Evolutionary conservation across 192 early-diverging fungal species (phyloP).

Genomic region (Backusella liffmaniae): DNA sequence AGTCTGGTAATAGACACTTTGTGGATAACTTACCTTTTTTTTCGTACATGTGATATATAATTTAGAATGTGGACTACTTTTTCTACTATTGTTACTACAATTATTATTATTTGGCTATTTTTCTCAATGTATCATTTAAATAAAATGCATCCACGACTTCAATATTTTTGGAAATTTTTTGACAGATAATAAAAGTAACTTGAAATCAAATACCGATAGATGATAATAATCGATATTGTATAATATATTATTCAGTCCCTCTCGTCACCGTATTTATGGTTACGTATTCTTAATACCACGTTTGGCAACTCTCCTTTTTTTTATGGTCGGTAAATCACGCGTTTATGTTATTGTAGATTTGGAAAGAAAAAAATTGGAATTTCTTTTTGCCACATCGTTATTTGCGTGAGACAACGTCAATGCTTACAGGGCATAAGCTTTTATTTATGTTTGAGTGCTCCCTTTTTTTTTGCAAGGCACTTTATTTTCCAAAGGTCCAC

Average conservation of each 20-base stretch:
- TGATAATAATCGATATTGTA: too few relatives aligned
- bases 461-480: background rate
- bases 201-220: background rate
- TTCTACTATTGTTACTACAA: background rate
- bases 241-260: too few relatives aligned
- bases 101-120: background rate
- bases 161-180: background rate
- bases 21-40: background rate
- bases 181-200: background rate
- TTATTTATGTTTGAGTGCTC: background rate
- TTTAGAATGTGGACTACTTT: background rate
- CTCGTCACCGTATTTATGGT: background rate
- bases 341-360: background rate
- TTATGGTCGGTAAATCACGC: background rate
- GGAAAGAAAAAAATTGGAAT: background rate
- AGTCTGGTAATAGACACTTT: too few relatives aligned
- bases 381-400: background rate
- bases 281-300: background rate
- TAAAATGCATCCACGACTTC: background rate
- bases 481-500: background rate
- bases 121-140: background rate
- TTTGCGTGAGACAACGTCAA: background rate
- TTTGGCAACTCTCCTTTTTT: background rate
- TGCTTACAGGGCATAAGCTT: background rate
- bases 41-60: background rate